Evolutionary conservation across 2,329 filamentous ascomycete genomes (phyloP), one percentile per base, ranked within the genome.

Genomic region (Fusarium bactridioides): DNA sequence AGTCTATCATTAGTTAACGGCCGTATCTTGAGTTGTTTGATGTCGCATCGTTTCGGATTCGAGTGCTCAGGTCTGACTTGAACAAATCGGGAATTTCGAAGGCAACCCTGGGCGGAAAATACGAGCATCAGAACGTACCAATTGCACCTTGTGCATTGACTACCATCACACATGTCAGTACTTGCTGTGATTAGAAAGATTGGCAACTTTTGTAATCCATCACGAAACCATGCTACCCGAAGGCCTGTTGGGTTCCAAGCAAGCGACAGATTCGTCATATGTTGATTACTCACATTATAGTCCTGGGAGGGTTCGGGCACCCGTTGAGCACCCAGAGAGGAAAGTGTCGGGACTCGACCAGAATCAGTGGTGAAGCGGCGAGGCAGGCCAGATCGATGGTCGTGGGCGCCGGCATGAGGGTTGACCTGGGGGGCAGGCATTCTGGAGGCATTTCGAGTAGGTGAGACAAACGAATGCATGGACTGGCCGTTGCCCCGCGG

Each of bases 331-430:
- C 63, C 65, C 53, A 77, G 55, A 53, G 89, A 88, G 64, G 87
- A 89, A 83, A 93, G 85, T 80, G 92, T 94, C 82, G 93, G 92
- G 83, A 95, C 86, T 87, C 94, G 88, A 83, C 94, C 88, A 84
- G 93, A 91, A 84, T 97, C 97, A 64, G 95, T 96, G 72, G 95
- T 98, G 84, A 98, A 98, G 80, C 95, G 92, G 79, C 95, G 92
- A 83, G 95, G 94, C 80, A 98, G 87, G 77, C 91, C 91, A 72
- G 90, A 89, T 82, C 95, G 91, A 74, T 89, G 88, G 79, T 97
- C 94, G 81, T 90, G 88, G 72, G 88, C 81, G 67, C 86, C 63
- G 45, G 72, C 61, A 58, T 79, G 77, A 60, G 76, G 50, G 69
- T 85, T 72, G 62, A 72, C 81, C 63, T 86, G 83, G 73, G 88